Conservation (phyloP, 306 rosid genomes). For the Trifolium subterraneum region DNA sequence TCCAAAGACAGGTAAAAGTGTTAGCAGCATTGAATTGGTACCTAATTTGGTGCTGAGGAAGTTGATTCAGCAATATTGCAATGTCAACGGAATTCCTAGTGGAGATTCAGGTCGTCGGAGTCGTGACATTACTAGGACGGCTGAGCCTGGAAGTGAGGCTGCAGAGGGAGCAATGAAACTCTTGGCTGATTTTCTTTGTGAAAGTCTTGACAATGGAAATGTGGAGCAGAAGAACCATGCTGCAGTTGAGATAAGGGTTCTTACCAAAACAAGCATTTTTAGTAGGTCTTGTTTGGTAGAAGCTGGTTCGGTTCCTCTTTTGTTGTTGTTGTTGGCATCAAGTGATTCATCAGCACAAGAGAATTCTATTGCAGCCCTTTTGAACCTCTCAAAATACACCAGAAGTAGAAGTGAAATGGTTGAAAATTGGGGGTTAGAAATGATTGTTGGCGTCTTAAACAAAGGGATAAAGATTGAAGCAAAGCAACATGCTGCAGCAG, state of each 20-base stretch:
- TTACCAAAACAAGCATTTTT: slow-evolving; percentile 75
- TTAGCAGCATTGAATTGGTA: slow-evolving; percentile 57
- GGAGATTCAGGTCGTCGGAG: slow-evolving; percentile 47
- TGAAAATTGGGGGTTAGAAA: slow-evolving; percentile 60
- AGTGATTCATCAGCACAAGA: slow-evolving; percentile 57
- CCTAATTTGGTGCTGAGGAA: slow-evolving; percentile 65
- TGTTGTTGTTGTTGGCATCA: slow-evolving; percentile 55
- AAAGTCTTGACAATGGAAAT: slow-evolving; percentile 45
- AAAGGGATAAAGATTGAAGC: slow-evolving; percentile 58
- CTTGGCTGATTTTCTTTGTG: slow-evolving; percentile 51
- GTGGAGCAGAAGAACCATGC: slow-evolving; percentile 54
- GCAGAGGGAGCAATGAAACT: slow-evolving; percentile 60
- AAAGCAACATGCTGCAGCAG: slow-evolving; percentile 71
- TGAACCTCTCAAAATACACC: slow-evolving; percentile 74
- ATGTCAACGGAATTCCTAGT: slow-evolving; percentile 50
- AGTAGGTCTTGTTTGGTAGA: slow-evolving; percentile 76
- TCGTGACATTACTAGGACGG: slow-evolving; percentile 45
- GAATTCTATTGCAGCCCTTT: slow-evolving; percentile 71
- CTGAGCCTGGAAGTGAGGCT: slow-evolving; percentile 49
- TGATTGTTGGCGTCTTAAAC: slow-evolving; percentile 59
- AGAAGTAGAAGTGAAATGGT: slow-evolving; percentile 55
- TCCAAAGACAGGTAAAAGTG: slow-evolving; percentile 79
- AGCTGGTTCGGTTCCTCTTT: slow-evolving; percentile 56
- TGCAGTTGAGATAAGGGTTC: slow-evolving; percentile 66
- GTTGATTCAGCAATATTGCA: slow-evolving; percentile 63